A percentile compares a stretch with the other conserved stretches of the same genome.
Conservation (phyloP, 2,329 filamentous ascomycete species). For the Cercospora beticola region DNA sequence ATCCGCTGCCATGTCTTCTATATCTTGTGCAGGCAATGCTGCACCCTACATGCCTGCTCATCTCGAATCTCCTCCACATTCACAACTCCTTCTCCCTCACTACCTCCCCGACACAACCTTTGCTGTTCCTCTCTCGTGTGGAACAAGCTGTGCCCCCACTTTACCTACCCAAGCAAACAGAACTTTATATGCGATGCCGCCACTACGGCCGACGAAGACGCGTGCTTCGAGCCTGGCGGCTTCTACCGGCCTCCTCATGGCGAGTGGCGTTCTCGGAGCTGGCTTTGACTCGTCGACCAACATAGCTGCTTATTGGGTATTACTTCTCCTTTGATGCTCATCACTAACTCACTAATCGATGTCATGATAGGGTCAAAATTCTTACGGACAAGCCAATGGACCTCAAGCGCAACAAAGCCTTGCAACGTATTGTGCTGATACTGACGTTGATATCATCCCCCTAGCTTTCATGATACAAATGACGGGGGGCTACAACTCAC, state of each 20-base stretch:
- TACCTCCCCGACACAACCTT: neutral
- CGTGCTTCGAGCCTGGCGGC: slow-evolving; percentile 16
- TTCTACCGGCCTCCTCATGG: slow-evolving; percentile 20
- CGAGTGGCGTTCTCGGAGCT: slow-evolving; percentile 18
- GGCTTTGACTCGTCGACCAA: slow-evolving; percentile 17
- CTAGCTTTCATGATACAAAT: slow-evolving; percentile 60
- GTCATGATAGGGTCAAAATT: slow-evolving; percentile 55
- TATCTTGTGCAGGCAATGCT: slow-evolving; percentile 1
- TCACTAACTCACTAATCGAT: neutral
- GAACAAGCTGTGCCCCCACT: neutral
- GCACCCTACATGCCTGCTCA: slow-evolving; percentile 9
- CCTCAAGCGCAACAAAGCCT: slow-evolving; percentile 55
- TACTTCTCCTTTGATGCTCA: neutral
- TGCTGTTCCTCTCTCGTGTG: neutral
- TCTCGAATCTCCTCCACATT: slow-evolving; percentile 6
- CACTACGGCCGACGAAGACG: slow-evolving; percentile 15
- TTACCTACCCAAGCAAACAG: neutral
- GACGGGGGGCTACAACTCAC: slow-evolving; percentile 42
- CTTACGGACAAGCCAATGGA: slow-evolving; percentile 49
- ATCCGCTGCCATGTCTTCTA: neutral
- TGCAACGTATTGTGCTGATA: slow-evolving; percentile 58
- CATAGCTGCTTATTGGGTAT: slow-evolving; percentile 18
- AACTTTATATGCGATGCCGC: slow-evolving; percentile 16
- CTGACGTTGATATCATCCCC: slow-evolving; percentile 58
- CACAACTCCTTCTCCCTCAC: neutral